Evolutionary conservation across 441 rosid species (phyloP), one percentile per base, ranked within the genome.

Genomic region (Gossypium trilobum): DNA sequence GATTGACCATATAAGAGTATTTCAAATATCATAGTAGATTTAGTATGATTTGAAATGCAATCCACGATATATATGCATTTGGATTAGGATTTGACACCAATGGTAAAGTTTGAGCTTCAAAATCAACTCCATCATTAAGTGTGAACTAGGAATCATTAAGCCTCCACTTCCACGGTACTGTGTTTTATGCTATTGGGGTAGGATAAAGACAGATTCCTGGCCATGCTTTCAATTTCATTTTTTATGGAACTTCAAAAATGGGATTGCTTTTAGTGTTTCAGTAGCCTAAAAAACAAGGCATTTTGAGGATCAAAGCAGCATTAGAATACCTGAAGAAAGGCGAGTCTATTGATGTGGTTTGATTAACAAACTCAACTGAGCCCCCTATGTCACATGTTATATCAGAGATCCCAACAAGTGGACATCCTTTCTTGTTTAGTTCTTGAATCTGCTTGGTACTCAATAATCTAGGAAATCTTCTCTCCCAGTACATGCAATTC

Each of bases 401-500:
- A 80, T 94, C 97, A 77, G 91, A 87, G 74, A 90, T 81, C 57
- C 99, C 99, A 67, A 89, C 85, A 74, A 94, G 90, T 10, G 93
- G 95, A 39, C 89, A 84, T 60, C 85, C 89, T 77, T 83, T 85
- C 77, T 67, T 78, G 56, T 70, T 82, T 67, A 89, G 84, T 73
- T 85, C 90, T 70, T 82, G 95, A 77, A 90, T 70, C 85, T 91
- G 97, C 79, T 78, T 74, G 36, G 78, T 86, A 83, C 86, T 90
- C 73, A 94, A 77, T 75, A 94, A 82, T 62, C 85, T 83, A 0
- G 96, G 97, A 85, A 89, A 94, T 74, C 97, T 83, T 78, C 82
- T 83, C 82, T 94, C 99, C 99, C 99, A 94, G 66, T 94, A 94
- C 91, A 92, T 89, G 85, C 99, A 91, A 81, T 94, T 94, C 46